phyloP scores from a whole-genome alignment of 805 yeast species.

The Ogataea zsoltii region DNA sequence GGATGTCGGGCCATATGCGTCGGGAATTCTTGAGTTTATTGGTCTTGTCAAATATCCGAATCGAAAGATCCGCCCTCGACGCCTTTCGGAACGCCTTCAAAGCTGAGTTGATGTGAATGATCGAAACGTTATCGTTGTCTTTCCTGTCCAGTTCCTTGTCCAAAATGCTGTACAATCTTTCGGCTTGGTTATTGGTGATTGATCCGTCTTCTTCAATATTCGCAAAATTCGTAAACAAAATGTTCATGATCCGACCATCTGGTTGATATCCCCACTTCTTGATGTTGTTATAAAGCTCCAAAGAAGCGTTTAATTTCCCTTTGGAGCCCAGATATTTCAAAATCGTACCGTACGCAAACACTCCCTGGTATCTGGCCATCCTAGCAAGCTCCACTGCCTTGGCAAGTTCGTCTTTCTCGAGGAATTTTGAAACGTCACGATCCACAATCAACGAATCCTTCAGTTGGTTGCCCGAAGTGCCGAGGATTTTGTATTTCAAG shows the following conservation, averaged over 20 bases:
- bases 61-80: conserved; percentile 37
- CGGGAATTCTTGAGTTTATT: conserved; percentile 13
- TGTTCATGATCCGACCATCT: conserved; percentile 49
- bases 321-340: conserved; percentile 48
- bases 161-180: conserved; percentile 36
- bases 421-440: conserved; percentile 51
- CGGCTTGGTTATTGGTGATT: conserved; percentile 37
- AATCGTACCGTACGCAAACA: conserved; percentile 65
- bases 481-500: conserved; percentile 54
- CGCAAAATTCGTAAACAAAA: conserved; percentile 47
- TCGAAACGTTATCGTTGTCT: conserved; percentile 29
- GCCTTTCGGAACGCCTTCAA: conserved; percentile 46
- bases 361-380: conserved; percentile 41
- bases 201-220: conserved; percentile 21
- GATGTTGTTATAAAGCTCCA: conserved; percentile 52
- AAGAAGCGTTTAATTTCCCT: conserved; percentile 47
- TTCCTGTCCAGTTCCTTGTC: conserved; percentile 31
- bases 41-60: conserved; percentile 39
- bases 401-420: conserved; percentile 47
- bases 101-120: conserved; percentile 47
- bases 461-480: conserved; percentile 57
- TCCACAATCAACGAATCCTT: conserved; percentile 59
- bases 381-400: conserved; percentile 45
- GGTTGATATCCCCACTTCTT: conserved; percentile 62
- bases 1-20: conserved; percentile 32